Conservation (phyloP, 306 rosid genomes). For the Quercus suber region DNA sequence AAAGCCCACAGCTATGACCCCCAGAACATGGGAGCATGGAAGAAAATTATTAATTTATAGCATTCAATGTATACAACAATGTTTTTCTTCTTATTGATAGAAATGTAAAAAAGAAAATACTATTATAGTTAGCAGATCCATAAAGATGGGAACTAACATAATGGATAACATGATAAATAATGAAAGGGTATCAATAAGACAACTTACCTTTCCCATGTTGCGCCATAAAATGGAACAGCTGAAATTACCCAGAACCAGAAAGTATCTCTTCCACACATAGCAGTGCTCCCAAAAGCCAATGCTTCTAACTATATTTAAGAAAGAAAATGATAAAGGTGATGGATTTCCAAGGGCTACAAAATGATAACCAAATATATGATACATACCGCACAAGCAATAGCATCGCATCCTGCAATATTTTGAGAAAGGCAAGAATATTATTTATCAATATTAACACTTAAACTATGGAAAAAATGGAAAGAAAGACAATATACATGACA, state of each 20-base stretch:
- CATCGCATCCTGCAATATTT: constrained; percentile 89
- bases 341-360: neutral
- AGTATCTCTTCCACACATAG: constrained; percentile 81
- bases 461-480: neutral
- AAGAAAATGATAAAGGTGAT: neutral
- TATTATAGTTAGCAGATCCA: neutral
- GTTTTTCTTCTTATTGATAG: neutral
- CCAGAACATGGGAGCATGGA: neutral
- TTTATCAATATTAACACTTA: constrained; percentile 23
- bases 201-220: constrained; percentile 99
- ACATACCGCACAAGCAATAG: constrained; percentile 96
- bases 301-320: constrained; percentile 66
- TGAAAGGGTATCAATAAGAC: constrained; percentile 1
- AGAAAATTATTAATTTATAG: neutral
- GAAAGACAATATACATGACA: neutral
- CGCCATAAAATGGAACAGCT: constrained; percentile 83
- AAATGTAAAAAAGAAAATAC: neutral
- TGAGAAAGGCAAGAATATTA: constrained; percentile 13
- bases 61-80: neutral
- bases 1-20: neutral
- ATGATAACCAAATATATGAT: constrained; percentile 13
- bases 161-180: neutral
- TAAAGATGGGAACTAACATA: neutral
- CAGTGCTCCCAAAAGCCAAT: constrained; percentile 91
- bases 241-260: constrained; percentile 98